Base-by-base conservation (phyloP, 306 rosid species). In the Oxytropis ochrocephala region DNA sequence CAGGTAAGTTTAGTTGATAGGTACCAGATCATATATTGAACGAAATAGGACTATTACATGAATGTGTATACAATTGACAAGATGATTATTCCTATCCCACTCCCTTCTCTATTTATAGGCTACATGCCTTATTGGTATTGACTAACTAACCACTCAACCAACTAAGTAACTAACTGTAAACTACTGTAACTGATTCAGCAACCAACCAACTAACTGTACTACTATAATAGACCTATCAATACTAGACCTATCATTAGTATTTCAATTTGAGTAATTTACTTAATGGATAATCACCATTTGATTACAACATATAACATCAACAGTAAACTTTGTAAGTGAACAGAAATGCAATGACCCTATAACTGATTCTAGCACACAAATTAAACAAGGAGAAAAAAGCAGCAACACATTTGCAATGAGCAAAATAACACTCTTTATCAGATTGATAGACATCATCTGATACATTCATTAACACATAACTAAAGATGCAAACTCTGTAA, bases 391-490 rank as follows among this genome's bases (percentile, higher is more conserved):
- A 36, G 60, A 21, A 77, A 61, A 77, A 69, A 27, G 50, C 18
- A 35, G 57, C 64, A 29, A 41, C 35, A 35, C 5, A 72, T 53
- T 39, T 58, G 64, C 76, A 62, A 62, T 33, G 39, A 70, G 61
- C 64, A 54, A 36, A 18, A 56, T 7, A 21, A 3, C 11, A 50
- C 80, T 58, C 62, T 55, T 12, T 44, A 53, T 64, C 18, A 48
- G 44, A 43, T 11, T 17, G 32, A 55, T 14, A 73, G 42, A 21
- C 12, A 55, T 78, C 74, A 72, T 35, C 48, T 8, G 52, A 68
- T 47, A 48, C 67, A 58, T 56, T 55, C 58, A 78, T 35, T 70
- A 73, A 67, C 73, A 57, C 6, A 33, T 41, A 42, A 66, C 32
- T 33, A 56, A 73, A 68, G 19, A 62, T 21, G 67, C 72, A 48